Conservation (phyloP, 208 protist species). For the Porcisia hertigi region DNA sequence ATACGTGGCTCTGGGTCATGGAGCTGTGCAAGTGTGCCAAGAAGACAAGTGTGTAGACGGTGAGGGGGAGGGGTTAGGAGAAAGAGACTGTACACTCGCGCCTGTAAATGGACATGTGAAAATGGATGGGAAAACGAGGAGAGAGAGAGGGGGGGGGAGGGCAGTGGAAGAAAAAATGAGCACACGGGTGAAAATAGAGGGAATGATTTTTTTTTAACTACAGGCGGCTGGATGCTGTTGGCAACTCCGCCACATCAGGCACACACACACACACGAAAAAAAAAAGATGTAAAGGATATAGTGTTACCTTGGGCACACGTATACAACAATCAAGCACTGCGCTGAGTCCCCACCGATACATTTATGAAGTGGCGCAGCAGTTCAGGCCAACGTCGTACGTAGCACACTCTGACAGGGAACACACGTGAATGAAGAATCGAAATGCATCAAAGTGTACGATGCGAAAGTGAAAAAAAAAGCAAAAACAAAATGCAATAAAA, state of each 20-base stretch:
- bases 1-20: background rate
- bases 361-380: background rate
- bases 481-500: background rate
- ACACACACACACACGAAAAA: background rate
- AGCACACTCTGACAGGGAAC: background rate
- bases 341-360: too few relatives aligned
- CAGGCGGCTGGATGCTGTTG: background rate
- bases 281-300: background rate
- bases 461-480: background rate
- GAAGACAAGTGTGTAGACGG: background rate
- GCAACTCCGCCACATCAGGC: constrained; percentile 1
- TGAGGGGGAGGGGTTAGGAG: background rate
- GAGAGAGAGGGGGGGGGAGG: background rate
- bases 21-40: background rate
- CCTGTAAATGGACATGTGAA: constrained; percentile 2
- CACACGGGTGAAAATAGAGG: background rate
- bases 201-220: background rate
- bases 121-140: background rate
- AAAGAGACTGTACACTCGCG: background rate
- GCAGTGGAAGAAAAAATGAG: background rate
- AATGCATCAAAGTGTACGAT: background rate
- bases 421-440: background rate
- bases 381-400: background rate
- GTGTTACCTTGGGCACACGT: background rate
- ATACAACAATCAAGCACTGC: background rate